Evolutionary conservation across 192 early-diverging fungal species (phyloP).

Genomic region (Coemansia sp.): DNA sequence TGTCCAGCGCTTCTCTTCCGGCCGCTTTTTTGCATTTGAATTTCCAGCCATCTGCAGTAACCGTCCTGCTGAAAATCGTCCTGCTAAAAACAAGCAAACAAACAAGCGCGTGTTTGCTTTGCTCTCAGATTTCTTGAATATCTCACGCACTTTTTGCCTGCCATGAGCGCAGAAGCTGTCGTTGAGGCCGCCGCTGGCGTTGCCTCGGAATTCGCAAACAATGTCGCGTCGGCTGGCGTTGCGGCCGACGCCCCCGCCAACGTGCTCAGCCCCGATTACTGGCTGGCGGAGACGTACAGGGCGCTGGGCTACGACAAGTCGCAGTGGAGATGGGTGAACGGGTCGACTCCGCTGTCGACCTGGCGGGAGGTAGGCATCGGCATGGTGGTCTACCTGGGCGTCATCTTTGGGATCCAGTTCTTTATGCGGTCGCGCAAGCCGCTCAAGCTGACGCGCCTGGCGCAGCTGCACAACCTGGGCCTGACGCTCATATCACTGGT

Average conservation of each 20-base stretch:
- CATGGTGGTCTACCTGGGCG: conserved; percentile 59
- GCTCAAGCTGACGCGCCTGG: conserved; percentile 64
- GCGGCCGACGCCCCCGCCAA: conserved; percentile 20
- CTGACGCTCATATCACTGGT: conserved; percentile 66
- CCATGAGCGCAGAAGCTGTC: neutral
- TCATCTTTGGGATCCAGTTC: conserved; percentile 74
- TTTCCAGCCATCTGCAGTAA: conserved; percentile 2
- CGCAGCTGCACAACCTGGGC: conserved; percentile 78
- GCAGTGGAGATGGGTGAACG: conserved; percentile 52
- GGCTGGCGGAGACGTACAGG: conserved; percentile 36
- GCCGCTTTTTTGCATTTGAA: neutral
- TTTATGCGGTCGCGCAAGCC: conserved; percentile 65
- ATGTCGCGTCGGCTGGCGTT: neutral
- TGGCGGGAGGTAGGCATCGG: conserved; percentile 47
- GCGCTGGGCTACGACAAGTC: conserved; percentile 43
- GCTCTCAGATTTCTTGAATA: neutral
- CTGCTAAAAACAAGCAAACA: too few relatives aligned
- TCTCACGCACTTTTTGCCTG: neutral
- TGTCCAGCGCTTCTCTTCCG: too few relatives aligned
- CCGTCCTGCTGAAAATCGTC: neutral
- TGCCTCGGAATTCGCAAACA: neutral
- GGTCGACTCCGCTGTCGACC: conserved; percentile 48
- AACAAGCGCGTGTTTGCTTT: neutral
- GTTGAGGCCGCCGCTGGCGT: conserved; percentile 2
- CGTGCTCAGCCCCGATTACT: conserved; percentile 32